Base-by-base conservation (phyloP, 768 basidiomycete genomes). In the Leccinum sublutescens region DNA sequence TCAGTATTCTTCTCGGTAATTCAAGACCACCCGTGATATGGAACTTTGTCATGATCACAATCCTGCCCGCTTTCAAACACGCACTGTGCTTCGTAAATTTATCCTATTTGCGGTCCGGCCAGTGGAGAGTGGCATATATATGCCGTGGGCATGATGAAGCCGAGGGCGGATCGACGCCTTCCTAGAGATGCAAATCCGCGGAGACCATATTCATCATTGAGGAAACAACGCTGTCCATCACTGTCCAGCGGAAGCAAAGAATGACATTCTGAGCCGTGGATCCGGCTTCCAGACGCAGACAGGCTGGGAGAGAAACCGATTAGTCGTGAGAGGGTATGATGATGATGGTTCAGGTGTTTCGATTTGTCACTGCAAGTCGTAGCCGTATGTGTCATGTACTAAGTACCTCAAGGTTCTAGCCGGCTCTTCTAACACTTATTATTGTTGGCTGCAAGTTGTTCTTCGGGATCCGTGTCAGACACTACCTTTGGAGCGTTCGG, bases 361-460 rank as follows among this genome's bases (percentile, higher is more conserved):
- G 25, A 55, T 48, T 49, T 40, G 56, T 57, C 29, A 27, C 11
- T 34, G 29, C 48, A 45, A 49, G 47, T 38, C 50, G 9, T 47
- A 17, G 33, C 43, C 27, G 45, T 17, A 36, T 49, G 9, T 50
- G 49, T 67, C 60, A 65, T 68, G 68, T 68, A 70, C 58, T 19
- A n/a, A 17, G 15, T 38, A n/a, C 48, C 1, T 51, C 0, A 19
- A 52, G 29, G 48, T 50, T 52, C 59, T 58, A 47, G 45, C 27
- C 38, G 27, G 12, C 45, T 51, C 58, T 58, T 60, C 27, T 31
- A 36, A 52, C 38, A 10, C 56, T 49, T 54, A 34, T 52, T 9
- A 31, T n/a, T 29, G 47, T 58, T 51, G 55, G 50, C 40, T 43
- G 33, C 51, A 17, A 14, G 19, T 49, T 31, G 52, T 25, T 48